A percentile compares a stretch with the other conserved stretches of the same genome.
phyloP scores from a whole-genome alignment of 257 asterid species.

The Solanum rostratum region DNA sequence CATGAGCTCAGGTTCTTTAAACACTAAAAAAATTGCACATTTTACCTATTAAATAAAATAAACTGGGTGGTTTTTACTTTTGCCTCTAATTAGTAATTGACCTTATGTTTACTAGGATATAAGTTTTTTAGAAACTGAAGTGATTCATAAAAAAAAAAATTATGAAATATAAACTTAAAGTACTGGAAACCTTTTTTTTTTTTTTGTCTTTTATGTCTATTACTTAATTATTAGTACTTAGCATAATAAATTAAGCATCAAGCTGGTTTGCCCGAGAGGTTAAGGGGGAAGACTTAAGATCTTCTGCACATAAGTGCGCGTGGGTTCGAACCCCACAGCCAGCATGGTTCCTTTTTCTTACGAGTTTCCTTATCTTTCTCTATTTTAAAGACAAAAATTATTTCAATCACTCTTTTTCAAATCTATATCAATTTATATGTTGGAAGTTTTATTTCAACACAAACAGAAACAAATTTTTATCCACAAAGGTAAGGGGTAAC shows the following conservation, averaged over 20 bases:
- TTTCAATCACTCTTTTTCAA: background rate
- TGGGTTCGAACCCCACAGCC: constrained; percentile 31
- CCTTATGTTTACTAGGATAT: background rate
- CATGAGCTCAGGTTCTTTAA: background rate
- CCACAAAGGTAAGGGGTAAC: too few species aligned
- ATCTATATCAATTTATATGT: background rate
- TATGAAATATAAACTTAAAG: background rate
- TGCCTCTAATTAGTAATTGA: background rate
- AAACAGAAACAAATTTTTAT: too few species aligned
- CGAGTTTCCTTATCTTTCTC: background rate
- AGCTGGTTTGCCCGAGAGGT: constrained; percentile 51
- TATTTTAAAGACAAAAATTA: too few species aligned
- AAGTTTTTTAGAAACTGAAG: background rate
- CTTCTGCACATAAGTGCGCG: constrained; percentile 33
- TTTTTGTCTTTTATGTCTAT: too few species aligned
- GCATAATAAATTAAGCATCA: accelerated
- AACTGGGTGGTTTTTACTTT: background rate
- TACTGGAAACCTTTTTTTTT: too few species aligned
- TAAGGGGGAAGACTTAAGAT: constrained; percentile 41
- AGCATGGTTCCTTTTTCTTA: background rate
- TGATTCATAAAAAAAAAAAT: background rate
- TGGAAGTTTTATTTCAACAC: too few species aligned
- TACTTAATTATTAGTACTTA: too few species aligned
- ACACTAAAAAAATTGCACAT: background rate
- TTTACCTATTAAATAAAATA: background rate